phyloP scores from a whole-genome alignment of 2,329 filamentous ascomycete genomes.

The Didymella exigua region DNA sequence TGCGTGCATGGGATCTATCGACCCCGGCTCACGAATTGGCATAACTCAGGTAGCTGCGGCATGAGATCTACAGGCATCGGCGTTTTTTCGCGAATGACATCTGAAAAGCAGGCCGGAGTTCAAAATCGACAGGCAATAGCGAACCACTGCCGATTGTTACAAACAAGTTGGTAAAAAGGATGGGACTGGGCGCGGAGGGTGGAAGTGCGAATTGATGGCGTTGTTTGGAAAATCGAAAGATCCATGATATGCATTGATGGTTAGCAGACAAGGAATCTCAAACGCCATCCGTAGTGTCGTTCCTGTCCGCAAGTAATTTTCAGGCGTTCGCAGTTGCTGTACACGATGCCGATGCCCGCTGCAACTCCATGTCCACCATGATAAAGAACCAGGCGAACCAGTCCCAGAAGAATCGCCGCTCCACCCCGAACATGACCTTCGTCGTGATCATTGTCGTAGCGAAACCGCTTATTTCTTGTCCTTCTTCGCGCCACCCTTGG shows the following conservation, averaged over 20 bases:
- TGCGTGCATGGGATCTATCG: neutral
- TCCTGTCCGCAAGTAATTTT: conserved; percentile 47
- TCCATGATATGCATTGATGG: conserved; percentile 51
- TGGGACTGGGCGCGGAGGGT: neutral
- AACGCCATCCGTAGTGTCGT: conserved; percentile 49
- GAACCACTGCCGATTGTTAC: neutral
- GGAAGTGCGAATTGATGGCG: conserved; percentile 4
- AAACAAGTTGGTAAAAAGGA: neutral
- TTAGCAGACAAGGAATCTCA: conserved; percentile 47
- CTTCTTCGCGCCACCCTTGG: conserved; percentile 93
- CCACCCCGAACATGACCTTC: conserved; percentile 39
- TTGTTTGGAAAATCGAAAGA: conserved; percentile 36
- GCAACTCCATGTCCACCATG: conserved; percentile 44
- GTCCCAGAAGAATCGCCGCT: conserved; percentile 42
- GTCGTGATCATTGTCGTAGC: conserved; percentile 35
- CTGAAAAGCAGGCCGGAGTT: too few species aligned
- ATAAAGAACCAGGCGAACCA: conserved; percentile 41
- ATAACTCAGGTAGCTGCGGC: neutral
- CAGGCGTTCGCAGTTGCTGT: conserved; percentile 47
- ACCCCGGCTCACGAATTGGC: neutral
- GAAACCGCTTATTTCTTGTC: conserved; percentile 67
- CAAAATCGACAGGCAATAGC: neutral
- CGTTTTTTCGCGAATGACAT: neutral
- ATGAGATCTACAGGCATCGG: too few species aligned
- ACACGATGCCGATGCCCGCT: conserved; percentile 47